Evolutionary conservation across 768 basidiomycete genomes (phyloP).

Genomic region (Coprinopsis strossmayeri): DNA sequence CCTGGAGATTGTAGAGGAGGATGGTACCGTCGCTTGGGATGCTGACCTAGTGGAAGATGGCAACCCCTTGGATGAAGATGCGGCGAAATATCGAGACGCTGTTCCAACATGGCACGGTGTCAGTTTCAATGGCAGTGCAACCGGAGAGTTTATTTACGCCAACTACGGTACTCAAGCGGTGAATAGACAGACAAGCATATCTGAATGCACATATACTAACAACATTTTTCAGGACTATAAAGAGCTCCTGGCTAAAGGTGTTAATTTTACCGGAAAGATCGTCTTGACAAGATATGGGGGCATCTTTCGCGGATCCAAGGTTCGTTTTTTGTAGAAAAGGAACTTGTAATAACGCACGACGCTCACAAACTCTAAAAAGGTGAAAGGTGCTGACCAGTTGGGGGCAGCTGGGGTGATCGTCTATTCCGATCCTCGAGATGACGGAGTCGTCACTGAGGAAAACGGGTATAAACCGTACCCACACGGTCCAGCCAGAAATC

Average conservation of each 20-base stretch:
- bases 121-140: conserved; percentile 68
- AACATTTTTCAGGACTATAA: conserved; percentile 31
- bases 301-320: conserved; percentile 82
- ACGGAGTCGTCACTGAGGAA: conserved; percentile 65
- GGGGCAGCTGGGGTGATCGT: conserved; percentile 74
- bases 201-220: not conserved
- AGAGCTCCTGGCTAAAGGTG: conserved; percentile 41
- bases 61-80: conserved; percentile 66
- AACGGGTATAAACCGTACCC: conserved; percentile 76
- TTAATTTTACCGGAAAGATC: conserved; percentile 68
- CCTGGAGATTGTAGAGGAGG: conserved; percentile 24
- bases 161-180: conserved; percentile 71
- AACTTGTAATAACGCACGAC: not conserved
- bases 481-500: conserved; percentile 80
- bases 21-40: conserved; percentile 10
- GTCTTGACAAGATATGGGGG: conserved; percentile 71
- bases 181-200: conserved; percentile 5
- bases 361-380: conserved; percentile 28
- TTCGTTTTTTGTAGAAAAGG: conserved; percentile 16
- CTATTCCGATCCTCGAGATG: conserved; percentile 79
- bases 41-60: conserved; percentile 66
- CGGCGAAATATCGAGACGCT: conserved; percentile 54
- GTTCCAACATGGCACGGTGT: conserved; percentile 84
- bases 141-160: conserved; percentile 66
- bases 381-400: conserved; percentile 74